Conservation (phyloP, 768 basidiomycete species). For the Vararia minispora region DNA sequence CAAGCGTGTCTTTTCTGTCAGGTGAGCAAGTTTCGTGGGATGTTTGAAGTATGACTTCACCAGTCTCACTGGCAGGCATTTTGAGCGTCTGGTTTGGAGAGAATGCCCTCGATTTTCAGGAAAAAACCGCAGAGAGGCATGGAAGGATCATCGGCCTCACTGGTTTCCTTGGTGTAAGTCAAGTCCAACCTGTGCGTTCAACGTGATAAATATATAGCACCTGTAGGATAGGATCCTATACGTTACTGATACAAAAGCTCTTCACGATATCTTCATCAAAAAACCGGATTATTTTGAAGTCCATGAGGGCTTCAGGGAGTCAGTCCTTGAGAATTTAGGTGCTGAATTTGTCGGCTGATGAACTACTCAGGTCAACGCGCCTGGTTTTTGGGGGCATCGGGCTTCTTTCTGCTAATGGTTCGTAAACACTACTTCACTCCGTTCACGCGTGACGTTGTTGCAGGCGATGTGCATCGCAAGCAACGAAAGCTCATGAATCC, state of each 20-base stretch:
- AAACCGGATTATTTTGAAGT: slow-evolving; percentile 11
- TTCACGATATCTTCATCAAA: slow-evolving; percentile 10
- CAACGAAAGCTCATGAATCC: slow-evolving; percentile 20
- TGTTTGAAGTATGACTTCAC: too few relatives aligned
- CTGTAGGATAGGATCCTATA: background rate
- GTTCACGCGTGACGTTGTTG: background rate
- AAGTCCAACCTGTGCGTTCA: background rate
- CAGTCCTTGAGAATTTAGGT: background rate
- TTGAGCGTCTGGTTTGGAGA: too few relatives aligned
- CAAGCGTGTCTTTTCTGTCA: too few relatives aligned
- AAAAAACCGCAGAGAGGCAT: too few relatives aligned
- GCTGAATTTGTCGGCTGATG: background rate
- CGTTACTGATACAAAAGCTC: slow-evolving; percentile 3
- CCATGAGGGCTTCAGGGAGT: slow-evolving; percentile 7
- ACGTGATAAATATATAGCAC: background rate
- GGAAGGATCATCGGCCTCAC: too few relatives aligned
- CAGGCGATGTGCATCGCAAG: slow-evolving; percentile 18
- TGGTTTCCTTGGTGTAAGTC: too few relatives aligned
- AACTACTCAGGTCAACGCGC: background rate
- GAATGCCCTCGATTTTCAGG: too few relatives aligned
- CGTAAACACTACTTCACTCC: slow-evolving; percentile 18
- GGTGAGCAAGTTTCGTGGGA: too few relatives aligned
- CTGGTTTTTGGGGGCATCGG: background rate
- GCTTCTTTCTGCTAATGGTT: slow-evolving; percentile 28
- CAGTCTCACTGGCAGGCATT: too few relatives aligned